Conservation (phyloP, 768 basidiomycete species). For the Mycena capillaripes region DNA sequence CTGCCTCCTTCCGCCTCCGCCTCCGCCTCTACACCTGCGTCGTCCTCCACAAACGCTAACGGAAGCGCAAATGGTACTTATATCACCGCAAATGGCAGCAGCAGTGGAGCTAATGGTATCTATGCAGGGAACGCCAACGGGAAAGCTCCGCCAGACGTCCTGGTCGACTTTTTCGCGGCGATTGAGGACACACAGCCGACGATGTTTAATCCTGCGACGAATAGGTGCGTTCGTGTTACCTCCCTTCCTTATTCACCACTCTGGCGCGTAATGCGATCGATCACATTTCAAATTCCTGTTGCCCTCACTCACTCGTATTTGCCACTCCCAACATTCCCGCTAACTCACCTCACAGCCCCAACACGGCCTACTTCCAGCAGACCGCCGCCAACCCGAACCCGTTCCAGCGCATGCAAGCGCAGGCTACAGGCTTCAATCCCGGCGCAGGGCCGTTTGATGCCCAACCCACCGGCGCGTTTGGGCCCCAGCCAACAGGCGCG, state of each 20-base stretch:
- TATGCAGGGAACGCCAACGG: background rate
- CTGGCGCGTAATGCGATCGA: too few relatives aligned
- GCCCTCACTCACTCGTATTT: too few relatives aligned
- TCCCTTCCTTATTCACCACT: too few relatives aligned
- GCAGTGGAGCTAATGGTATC: too few relatives aligned
- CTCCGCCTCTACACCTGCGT: background rate
- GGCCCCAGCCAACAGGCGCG: slow-evolving; percentile 32
- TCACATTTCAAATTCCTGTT: too few relatives aligned
- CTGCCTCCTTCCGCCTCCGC: slow-evolving; percentile 34
- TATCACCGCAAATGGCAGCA: too few relatives aligned
- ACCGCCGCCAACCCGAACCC: slow-evolving; percentile 77
- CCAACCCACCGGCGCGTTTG: slow-evolving; percentile 42
- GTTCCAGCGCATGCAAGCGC: slow-evolving; percentile 74
- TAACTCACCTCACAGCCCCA: slow-evolving; percentile 59
- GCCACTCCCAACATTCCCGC: too few relatives aligned
- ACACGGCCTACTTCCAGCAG: slow-evolving; percentile 66
- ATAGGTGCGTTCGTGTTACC: slow-evolving; percentile 57
- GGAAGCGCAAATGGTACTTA: slow-evolving; percentile 20
- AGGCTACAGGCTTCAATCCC: slow-evolving; percentile 38
- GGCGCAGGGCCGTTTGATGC: slow-evolving; percentile 37
- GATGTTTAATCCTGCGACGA: slow-evolving; percentile 76
- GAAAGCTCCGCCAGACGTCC: slow-evolving; percentile 53
- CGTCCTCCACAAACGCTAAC: slow-evolving; percentile 31
- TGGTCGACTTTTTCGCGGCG: slow-evolving; percentile 89
- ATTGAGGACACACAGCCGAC: slow-evolving; percentile 87